A percentile compares a stretch with the other conserved stretches of the same genome.
Evolutionary conservation across 2,329 filamentous ascomycete species (phyloP).

Genomic region (Chaetomium globosum): DNA sequence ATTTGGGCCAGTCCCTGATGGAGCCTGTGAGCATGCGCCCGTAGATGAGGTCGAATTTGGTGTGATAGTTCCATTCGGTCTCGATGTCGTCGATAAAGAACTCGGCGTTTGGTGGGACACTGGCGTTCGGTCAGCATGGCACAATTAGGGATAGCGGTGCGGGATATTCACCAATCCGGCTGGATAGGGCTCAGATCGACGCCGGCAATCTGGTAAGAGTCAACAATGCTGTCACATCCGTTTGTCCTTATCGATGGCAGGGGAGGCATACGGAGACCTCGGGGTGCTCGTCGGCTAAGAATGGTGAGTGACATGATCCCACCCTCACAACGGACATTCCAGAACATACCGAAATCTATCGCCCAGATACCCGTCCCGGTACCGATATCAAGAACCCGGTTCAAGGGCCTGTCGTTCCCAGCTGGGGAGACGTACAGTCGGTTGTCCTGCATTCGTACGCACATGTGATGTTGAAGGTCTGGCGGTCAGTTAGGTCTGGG

Average conservation of each 20-base stretch:
- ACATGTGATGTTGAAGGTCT: conserved; percentile 30
- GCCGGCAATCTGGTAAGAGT: conserved; percentile 36
- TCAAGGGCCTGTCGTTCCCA: conserved; percentile 39
- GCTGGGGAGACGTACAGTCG: conserved; percentile 51
- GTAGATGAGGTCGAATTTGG: conserved; percentile 40
- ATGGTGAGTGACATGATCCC: neutral
- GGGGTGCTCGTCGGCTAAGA: conserved; percentile 4
- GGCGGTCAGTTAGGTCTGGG: neutral
- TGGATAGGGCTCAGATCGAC: conserved; percentile 44
- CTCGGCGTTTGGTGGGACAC: conserved; percentile 36
- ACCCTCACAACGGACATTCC: neutral
- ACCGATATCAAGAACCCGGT: conserved; percentile 53
- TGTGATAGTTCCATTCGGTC: conserved; percentile 37
- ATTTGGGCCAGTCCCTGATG: conserved; percentile 35
- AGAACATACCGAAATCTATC: conserved; percentile 45
- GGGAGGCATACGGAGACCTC: neutral
- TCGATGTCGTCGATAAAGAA: conserved; percentile 40
- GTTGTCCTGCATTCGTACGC: conserved; percentile 40
- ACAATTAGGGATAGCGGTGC: neutral
- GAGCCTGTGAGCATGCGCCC: conserved; percentile 37
- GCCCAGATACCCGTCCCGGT: conserved; percentile 50
- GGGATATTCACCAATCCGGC: conserved; percentile 33
- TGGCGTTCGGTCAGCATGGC: neutral
- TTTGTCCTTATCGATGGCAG: neutral
- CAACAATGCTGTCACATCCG: neutral